These are phyloP conservation scores for Physaria fendleri DNA, from an alignment of 345 rosid genomes.

Conservation along the genomic window DNA sequence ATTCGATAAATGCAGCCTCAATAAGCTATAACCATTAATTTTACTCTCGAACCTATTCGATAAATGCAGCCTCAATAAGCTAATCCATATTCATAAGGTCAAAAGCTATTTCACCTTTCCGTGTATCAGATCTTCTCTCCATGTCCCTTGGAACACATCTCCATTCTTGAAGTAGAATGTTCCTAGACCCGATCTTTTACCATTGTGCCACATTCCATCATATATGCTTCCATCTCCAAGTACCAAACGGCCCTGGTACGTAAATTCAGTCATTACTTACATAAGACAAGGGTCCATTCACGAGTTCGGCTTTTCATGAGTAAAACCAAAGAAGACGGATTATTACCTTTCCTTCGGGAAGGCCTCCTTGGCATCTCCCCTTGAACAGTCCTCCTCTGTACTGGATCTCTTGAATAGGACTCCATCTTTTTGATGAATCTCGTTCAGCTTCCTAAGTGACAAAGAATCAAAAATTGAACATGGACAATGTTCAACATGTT, in stretches of 20 bases:
- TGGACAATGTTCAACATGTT: neutral
- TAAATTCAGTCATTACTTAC: constrained; percentile 12
- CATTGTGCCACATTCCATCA: constrained; percentile 91
- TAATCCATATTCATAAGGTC: neutral
- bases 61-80: too few species aligned
- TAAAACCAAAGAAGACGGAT: neutral
- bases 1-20: too few species aligned
- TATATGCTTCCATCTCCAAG: constrained; percentile 83
- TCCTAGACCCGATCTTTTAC: constrained; percentile 89
- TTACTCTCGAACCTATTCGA: neutral
- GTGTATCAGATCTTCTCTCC: constrained; percentile 96
- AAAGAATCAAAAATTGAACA: neutral
- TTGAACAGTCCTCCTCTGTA: constrained; percentile 83
- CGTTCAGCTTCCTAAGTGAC: constrained; percentile 74
- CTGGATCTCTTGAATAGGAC: constrained; percentile 70
- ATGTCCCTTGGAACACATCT: constrained; percentile 94
- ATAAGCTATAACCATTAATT: neutral
- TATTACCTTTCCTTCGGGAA: constrained; percentile 97
- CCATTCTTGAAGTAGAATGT: constrained; percentile 88
- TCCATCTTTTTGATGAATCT: constrained; percentile 81
- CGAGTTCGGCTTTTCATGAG: neutral
- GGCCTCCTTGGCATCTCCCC: constrained; percentile 95
- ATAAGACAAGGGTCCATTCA: neutral
- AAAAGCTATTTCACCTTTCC: constrained; percentile 61
- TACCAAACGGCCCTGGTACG: constrained; percentile 63